phyloP scores from a whole-genome alignment of 257 asterid genomes.

The Salvia splendens region DNA sequence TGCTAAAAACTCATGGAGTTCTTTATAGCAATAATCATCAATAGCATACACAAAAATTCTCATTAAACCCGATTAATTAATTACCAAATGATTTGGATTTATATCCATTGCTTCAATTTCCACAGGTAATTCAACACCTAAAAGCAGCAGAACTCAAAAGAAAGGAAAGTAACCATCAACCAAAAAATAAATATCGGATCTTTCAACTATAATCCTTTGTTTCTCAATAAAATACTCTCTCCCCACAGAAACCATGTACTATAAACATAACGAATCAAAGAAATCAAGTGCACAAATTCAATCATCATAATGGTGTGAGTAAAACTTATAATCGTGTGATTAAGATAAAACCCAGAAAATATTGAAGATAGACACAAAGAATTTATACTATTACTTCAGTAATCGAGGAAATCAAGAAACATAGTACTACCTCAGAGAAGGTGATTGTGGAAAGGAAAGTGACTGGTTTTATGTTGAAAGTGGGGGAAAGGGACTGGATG shows the following conservation, averaged over 20 bases:
- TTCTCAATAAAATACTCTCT: conserved; percentile 12
- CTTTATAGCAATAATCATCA: background rate
- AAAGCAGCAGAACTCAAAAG: background rate
- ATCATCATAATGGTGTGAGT: conserved; percentile 3
- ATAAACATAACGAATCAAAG: conserved; percentile 20
- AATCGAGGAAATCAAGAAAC: conserved; percentile 1
- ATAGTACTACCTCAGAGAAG: conserved; percentile 42
- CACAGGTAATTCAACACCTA: background rate
- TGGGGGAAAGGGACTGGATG: conserved; percentile 51
- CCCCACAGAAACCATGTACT: conserved; percentile 26
- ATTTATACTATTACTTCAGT: background rate
- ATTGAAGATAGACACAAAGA: background rate
- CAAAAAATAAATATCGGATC: background rate
- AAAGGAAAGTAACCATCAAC: background rate
- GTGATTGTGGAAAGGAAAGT: conserved; percentile 29
- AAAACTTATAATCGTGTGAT: background rate
- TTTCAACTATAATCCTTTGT: background rate
- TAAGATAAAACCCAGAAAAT: conserved; percentile 15
- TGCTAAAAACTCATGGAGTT: background rate
- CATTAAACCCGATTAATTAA: background rate
- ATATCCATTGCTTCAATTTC: background rate
- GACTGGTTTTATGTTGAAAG: conserved; percentile 7
- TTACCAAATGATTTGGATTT: background rate
- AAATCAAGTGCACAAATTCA: conserved; percentile 23
- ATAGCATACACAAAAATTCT: background rate